phyloP scores from a whole-genome alignment of 768 basidiomycete species.

The Rhodotorula paludigena region DNA sequence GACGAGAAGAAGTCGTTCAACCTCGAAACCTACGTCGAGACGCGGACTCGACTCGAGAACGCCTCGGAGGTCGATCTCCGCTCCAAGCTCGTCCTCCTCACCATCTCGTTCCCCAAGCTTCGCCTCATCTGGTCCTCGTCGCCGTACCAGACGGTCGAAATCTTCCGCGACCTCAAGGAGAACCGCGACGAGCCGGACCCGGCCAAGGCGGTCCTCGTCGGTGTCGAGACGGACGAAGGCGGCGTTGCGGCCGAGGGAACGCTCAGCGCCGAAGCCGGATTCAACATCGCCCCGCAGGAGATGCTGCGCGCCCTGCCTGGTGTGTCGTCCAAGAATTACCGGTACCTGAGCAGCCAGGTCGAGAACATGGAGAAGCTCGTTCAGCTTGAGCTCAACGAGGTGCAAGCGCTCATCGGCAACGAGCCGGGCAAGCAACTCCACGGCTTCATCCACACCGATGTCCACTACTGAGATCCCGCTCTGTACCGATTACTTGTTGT shows the following conservation, averaged over 20 bases:
- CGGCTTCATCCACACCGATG: slow-evolving; percentile 64
- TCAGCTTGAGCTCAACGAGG: slow-evolving; percentile 56
- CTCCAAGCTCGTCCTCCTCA: slow-evolving; percentile 84
- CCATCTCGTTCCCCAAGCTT: slow-evolving; percentile 81
- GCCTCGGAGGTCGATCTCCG: slow-evolving; percentile 57
- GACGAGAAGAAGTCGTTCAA: slow-evolving; percentile 95
- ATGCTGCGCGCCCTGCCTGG: slow-evolving; percentile 77
- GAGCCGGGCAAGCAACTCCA: slow-evolving; percentile 75
- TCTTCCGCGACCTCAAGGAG: slow-evolving; percentile 84
- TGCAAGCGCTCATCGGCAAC: slow-evolving; percentile 70
- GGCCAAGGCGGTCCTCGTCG: slow-evolving; percentile 66
- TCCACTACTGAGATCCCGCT: too few species aligned
- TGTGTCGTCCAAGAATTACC: slow-evolving; percentile 73
- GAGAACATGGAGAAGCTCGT: slow-evolving; percentile 70
- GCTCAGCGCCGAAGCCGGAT: slow-evolving; percentile 61
- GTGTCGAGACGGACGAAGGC: slow-evolving; percentile 64
- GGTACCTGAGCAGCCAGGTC: slow-evolving; percentile 78
- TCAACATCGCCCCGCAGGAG: slow-evolving; percentile 65
- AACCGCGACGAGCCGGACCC: slow-evolving; percentile 77
- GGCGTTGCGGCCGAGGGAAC: slow-evolving; percentile 50
- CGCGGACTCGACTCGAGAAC: slow-evolving; percentile 10
- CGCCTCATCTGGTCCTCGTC: slow-evolving; percentile 97
- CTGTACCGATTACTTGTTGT: too few species aligned
- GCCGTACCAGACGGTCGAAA: slow-evolving; percentile 81
- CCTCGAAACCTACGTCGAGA: slow-evolving; percentile 53